Base-by-base conservation (phyloP, 75 land plant species). In the Adiantum capillusveneris region DNA sequence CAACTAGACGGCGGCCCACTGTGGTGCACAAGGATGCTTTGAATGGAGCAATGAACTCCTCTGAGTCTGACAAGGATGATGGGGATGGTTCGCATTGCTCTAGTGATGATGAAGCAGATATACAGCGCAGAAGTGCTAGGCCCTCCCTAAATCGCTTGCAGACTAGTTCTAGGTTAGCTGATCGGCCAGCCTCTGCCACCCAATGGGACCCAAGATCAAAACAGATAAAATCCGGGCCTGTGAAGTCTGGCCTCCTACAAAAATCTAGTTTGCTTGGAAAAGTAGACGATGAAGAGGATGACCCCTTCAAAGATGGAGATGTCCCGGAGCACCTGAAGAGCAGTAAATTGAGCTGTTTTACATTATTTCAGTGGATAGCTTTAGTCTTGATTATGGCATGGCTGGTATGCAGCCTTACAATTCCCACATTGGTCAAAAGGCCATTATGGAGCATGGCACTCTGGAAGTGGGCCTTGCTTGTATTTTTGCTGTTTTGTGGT, bases 381-480 rank as follows among this genome's bases (percentile, higher is more conserved):
- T 9, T 34, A 3, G 3, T 34, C 9, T 3, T 34, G 37, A 34
- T 34, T 3, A 34, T 34, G 37, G 37, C 7, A 34, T 34, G 37
- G 7, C 37, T 34, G 37, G 9, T 34, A 34, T 34, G 7, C 3
- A 5, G 7, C 7, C 9, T 34, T 3, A 34, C 37, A 9, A 9
- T 34, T 3, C 3, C 3, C 7, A 3, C 3, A 34, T 34, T 34
- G 7, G 9, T 5, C 7, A 3, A 31, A 6, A 59, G 31, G 42
- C 61, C 29, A 46, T 2, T 88, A 0, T 79, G 82, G 84, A 76
- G 81, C 1, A 45, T 92, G 19, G 43, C 54, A 25, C 56, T 88
- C 1, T 92, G 97, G 95, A 88, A 84, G 59, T 92, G 97, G 97
- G 79, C 72, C 28, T 27, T 88, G 26, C 53, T 88, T 70, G 58